Evolutionary conservation across 164 flowering plant genomes (phyloP).

Genomic region (Amborella trichopoda): DNA sequence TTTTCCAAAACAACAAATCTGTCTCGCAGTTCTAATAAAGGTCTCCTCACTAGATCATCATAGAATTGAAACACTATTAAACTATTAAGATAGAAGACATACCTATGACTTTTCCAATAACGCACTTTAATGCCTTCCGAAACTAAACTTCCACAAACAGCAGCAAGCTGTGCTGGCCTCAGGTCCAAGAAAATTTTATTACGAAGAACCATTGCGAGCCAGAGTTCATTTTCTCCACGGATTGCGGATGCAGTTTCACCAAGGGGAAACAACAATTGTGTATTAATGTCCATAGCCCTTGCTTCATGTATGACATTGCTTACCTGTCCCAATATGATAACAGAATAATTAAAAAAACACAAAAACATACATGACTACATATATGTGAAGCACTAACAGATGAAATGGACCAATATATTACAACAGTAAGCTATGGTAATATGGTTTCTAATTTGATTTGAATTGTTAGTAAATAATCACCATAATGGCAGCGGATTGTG

Average conservation of each 20-base stretch:
- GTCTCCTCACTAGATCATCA: too few relatives aligned
- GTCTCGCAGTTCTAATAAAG: too few relatives aligned
- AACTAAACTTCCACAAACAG: slow-evolving; percentile 81
- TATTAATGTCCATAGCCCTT: slow-evolving; percentile 79
- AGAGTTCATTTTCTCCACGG: slow-evolving; percentile 96
- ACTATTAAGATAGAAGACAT: too few relatives aligned
- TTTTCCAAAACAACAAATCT: too few relatives aligned
- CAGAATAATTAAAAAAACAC: background rate
- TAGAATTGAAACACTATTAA: too few relatives aligned
- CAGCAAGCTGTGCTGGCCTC: slow-evolving; percentile 91
- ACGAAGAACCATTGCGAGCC: slow-evolving; percentile 95
- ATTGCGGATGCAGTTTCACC: slow-evolving; percentile 98
- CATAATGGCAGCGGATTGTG: too few relatives aligned
- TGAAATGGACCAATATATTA: too few relatives aligned
- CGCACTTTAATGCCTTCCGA: slow-evolving; percentile 92
- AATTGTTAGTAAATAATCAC: too few relatives aligned
- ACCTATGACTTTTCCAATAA: slow-evolving; percentile 59
- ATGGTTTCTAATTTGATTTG: too few relatives aligned
- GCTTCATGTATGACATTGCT: slow-evolving; percentile 86
- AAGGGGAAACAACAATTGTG: slow-evolving; percentile 67
- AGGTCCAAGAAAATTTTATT: slow-evolving; percentile 55
- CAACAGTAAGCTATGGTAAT: too few relatives aligned
- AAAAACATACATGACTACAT: background rate
- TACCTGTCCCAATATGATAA: too few relatives aligned
- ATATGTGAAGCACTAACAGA: too few relatives aligned